phyloP scores from a whole-genome alignment of 2,329 filamentous ascomycete genomes.

The Beauveria caledonica region DNA sequence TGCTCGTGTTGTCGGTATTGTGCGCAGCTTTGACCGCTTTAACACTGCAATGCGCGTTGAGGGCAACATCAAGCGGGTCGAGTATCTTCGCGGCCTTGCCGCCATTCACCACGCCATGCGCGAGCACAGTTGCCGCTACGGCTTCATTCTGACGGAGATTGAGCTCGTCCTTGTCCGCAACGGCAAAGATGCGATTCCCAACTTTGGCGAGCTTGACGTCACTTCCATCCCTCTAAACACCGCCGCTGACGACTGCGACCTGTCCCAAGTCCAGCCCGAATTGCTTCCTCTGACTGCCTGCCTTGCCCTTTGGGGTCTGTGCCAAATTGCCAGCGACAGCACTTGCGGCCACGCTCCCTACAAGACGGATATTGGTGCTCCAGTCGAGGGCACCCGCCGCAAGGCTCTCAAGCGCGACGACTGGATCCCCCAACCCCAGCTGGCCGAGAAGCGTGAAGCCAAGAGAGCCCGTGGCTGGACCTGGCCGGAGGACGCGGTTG shows the following conservation, averaged over 20 bases:
- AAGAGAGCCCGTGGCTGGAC: slow-evolving; percentile 70
- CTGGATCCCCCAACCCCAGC: slow-evolving; percentile 69
- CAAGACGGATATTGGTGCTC: slow-evolving; percentile 65
- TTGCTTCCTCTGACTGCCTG: slow-evolving; percentile 54
- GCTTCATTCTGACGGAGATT: slow-evolving; percentile 94
- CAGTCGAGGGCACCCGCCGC: slow-evolving; percentile 62
- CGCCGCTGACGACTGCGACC: slow-evolving; percentile 22
- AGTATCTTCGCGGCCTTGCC: slow-evolving; percentile 79
- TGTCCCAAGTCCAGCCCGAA: slow-evolving; percentile 25
- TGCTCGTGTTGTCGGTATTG: slow-evolving; percentile 67
- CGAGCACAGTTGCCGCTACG: slow-evolving; percentile 86
- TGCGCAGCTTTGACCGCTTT: slow-evolving; percentile 88
- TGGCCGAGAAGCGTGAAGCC: slow-evolving; percentile 67
- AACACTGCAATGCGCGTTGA: slow-evolving; percentile 90
- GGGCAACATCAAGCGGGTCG: slow-evolving; percentile 73
- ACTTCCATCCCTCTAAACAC: slow-evolving; percentile 50
- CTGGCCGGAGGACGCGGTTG: slow-evolving; percentile 64
- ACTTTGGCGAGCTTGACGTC: slow-evolving; percentile 85
- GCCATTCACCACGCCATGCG: slow-evolving; percentile 89
- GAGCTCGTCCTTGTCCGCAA: slow-evolving; percentile 86
- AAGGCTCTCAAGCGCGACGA: slow-evolving; percentile 61
- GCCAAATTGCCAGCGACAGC: slow-evolving; percentile 58
- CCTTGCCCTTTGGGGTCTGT: slow-evolving; percentile 69
- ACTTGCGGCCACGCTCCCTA: slow-evolving; percentile 50
- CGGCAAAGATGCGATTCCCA: slow-evolving; percentile 61